Conservation (phyloP, 139 green algal genomes). For the Chlamydomonas eustigma region DNA sequence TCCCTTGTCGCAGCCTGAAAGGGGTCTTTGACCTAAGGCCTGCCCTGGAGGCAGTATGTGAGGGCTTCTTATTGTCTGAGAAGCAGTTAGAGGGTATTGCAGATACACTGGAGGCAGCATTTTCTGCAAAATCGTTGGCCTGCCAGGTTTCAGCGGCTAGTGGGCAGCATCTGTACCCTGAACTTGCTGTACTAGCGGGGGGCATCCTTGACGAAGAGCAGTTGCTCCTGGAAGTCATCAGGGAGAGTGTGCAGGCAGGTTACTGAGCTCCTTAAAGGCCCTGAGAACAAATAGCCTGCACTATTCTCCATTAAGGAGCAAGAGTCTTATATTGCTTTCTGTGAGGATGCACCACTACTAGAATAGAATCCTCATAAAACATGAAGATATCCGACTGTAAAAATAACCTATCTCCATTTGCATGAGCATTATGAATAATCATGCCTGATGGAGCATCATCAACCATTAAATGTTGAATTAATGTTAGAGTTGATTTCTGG, state of each 20-base stretch:
- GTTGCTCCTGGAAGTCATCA: conserved; percentile 32
- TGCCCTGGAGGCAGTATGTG: conserved; percentile 39
- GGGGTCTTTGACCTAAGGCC: conserved; percentile 57
- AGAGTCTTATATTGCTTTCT: too few relatives aligned
- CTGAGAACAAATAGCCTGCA: too few relatives aligned
- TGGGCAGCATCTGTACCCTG: not conserved
- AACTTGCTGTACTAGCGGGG: not conserved
- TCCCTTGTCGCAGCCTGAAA: not conserved
- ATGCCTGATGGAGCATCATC: too few relatives aligned
- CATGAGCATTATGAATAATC: too few relatives aligned
- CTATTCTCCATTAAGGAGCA: too few relatives aligned
- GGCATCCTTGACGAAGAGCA: conserved; percentile 29
- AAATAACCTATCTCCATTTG: too few relatives aligned
- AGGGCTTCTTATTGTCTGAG: conserved; percentile 41
- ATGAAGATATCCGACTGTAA: too few relatives aligned
- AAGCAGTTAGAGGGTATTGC: conserved; percentile 68
- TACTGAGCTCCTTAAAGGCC: too few relatives aligned
- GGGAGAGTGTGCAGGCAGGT: conserved; percentile 44
- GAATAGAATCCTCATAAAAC: too few relatives aligned
- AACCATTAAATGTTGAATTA: too few relatives aligned
- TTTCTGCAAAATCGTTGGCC: not conserved
- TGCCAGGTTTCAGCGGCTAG: not conserved
- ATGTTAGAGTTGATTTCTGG: too few relatives aligned
- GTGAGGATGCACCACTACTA: too few relatives aligned
- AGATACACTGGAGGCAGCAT: not conserved